phyloP scores from a whole-genome alignment of 2,329 filamentous ascomycete species.

The Botryotinia globosa region DNA sequence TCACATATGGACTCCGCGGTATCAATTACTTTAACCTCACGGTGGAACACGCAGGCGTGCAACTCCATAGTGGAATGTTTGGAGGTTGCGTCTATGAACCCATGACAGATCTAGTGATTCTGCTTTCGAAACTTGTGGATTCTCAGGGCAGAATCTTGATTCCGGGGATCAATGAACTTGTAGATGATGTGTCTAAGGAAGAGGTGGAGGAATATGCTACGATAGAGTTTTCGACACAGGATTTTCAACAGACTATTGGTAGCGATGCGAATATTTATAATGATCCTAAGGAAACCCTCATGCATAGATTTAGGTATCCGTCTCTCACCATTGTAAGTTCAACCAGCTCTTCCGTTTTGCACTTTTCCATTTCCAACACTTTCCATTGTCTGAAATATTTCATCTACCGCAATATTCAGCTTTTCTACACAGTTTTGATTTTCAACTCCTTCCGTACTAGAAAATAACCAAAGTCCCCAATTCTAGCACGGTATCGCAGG shows the following conservation, averaged over 20 bases:
- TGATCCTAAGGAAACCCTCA: slow-evolving; percentile 1
- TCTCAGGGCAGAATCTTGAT: slow-evolving; percentile 6
- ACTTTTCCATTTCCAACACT: neutral
- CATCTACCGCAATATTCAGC: neutral
- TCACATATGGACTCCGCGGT: slow-evolving; percentile 10
- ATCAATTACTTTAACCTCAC: slow-evolving; percentile 15
- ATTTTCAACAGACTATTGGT: slow-evolving; percentile 4
- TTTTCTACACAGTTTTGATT: neutral
- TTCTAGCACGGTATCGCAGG: slow-evolving; percentile 5
- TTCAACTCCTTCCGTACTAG: neutral
- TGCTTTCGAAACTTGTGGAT: slow-evolving; percentile 12
- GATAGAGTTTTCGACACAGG: slow-evolving; percentile 8
- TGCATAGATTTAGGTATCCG: slow-evolving; percentile 10
- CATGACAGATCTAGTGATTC: slow-evolving; percentile 7
- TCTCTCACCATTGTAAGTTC: neutral
- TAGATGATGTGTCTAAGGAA: neutral
- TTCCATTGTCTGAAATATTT: neutral
- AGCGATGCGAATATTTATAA: slow-evolving; percentile 3
- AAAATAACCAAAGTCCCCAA: too few species aligned
- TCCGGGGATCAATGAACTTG: neutral
- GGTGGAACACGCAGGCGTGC: neutral
- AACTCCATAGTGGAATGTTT: slow-evolving; percentile 15
- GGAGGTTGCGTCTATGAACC: slow-evolving; percentile 13
- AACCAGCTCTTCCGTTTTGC: neutral
- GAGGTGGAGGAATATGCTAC: neutral